A percentile compares a stretch with the other conserved stretches of the same genome.
These are phyloP conservation scores for Hypoxylon lienhwacheense DNA, from an alignment of 495 filamentous ascomycete species.

Conservation along the genomic window DNA sequence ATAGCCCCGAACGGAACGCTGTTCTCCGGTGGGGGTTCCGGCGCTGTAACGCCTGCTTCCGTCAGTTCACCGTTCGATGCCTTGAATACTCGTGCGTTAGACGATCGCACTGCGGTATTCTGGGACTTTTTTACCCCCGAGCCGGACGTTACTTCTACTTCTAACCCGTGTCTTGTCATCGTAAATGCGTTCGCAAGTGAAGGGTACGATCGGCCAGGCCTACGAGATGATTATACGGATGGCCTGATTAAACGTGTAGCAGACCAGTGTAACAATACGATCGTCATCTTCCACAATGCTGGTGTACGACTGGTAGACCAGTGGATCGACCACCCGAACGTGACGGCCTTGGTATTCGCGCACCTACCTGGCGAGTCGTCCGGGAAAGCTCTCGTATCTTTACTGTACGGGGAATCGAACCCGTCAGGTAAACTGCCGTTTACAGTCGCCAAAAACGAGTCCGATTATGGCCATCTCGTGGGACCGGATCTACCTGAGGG, in stretches of 20 bases:
- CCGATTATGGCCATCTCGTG: slow-evolving; percentile 50
- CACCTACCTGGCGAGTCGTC: slow-evolving; percentile 57
- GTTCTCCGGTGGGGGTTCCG: slow-evolving; percentile 52
- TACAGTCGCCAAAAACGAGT: slow-evolving; percentile 56
- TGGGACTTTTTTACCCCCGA: slow-evolving; percentile 42
- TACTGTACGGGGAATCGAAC: slow-evolving; percentile 57
- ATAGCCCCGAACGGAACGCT: slow-evolving; percentile 47
- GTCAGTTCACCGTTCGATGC: slow-evolving; percentile 56
- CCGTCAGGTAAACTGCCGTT: slow-evolving; percentile 63
- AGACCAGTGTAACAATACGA: slow-evolving; percentile 52
- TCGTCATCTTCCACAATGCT: slow-evolving; percentile 57
- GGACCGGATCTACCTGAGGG: slow-evolving; percentile 21
- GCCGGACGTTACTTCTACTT: slow-evolving; percentile 35
- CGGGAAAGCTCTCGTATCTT: slow-evolving; percentile 52
- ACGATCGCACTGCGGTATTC: slow-evolving; percentile 49
- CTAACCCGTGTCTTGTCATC: slow-evolving; percentile 63
- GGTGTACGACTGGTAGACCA: slow-evolving; percentile 53
- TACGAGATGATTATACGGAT: slow-evolving; percentile 49
- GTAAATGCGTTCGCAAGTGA: slow-evolving; percentile 57
- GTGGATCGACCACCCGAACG: slow-evolving; percentile 54
- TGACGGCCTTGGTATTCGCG: slow-evolving; percentile 55
- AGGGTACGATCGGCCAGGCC: slow-evolving; percentile 38
- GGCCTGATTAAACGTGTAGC: slow-evolving; percentile 53
- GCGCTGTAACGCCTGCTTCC: slow-evolving; percentile 51
- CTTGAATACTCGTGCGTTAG: slow-evolving; percentile 44